Evolutionary conservation across 371 early-diverging fungal genomes (phyloP), one percentile per base, ranked within the genome.

Genomic region (Mucor velutinosus): DNA sequence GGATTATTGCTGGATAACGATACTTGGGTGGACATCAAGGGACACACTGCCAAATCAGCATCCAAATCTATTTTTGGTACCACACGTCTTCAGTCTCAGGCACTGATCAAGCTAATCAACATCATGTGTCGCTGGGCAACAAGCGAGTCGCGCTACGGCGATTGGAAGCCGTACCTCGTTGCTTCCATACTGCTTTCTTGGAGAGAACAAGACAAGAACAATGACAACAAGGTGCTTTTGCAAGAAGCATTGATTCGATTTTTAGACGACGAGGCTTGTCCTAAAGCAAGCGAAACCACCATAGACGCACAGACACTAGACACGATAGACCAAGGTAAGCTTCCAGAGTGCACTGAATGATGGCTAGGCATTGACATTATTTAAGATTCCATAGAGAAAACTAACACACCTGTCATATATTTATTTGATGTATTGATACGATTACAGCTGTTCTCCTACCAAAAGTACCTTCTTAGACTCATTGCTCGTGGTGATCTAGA

Each of bases 401-500:
- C 45, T 3, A 67, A 68, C 53, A 43, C 65, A 10, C 53, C 77
- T 14, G 65, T 79, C 15, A 58, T 77, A 2, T 76, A 74, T 11
- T 60, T 90, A 15, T 90, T 85, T 72, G 88, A 87, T 47, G 86
- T 86, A 12, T 69, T 90, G 25, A 89, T 87, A 33, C 78, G 84
- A 6, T 63, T 80, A 29, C 77, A 76, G 15, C 67, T 88, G 30
- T 91, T 91, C 63, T 89, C 90, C 1, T 87, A 88, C 49, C 87
- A 86, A 56, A 81, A 83, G 12, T 91, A 87, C 67, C 63, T 89
- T 15, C 75, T 85, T 27, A 76, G 89, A 25, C 62, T 91, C n/a
- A 88, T 88, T 68, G 88, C 91, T 11, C 79, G 89, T 30, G 91
- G 91, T 6, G 88, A 87, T 63, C 64, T 88, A 2, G 83, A 87